phyloP scores from a whole-genome alignment of 495 filamentous ascomycete genomes.

The Filosporella fistucella region DNA sequence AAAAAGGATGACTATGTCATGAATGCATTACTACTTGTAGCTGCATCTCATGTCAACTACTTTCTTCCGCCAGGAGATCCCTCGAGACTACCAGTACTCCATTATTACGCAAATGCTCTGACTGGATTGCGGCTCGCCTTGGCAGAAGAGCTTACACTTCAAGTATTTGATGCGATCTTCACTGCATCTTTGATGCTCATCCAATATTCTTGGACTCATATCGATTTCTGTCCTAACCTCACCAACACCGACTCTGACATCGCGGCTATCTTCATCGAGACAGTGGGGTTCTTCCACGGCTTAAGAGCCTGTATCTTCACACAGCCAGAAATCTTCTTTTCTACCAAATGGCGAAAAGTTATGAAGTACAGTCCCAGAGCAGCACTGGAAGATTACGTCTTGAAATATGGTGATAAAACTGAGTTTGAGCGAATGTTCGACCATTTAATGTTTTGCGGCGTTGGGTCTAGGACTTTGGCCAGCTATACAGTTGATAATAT shows the following conservation, averaged over 20 bases:
- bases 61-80: neutral
- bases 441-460: slow-evolving; percentile 4
- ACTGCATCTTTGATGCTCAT: neutral
- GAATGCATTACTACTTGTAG: neutral
- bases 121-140: neutral
- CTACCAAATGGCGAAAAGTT: neutral
- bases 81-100: neutral
- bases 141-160: neutral
- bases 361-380: slow-evolving; percentile 3
- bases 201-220: slow-evolving; percentile 1
- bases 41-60: neutral
- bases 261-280: neutral
- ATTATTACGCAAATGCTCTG: neutral
- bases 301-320: neutral
- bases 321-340: neutral
- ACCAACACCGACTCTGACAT: neutral
- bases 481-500: neutral
- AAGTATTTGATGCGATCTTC: slow-evolving; percentile 2
- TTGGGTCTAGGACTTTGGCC: neutral
- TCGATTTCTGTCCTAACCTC: neutral
- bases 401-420: neutral
- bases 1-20: slow-evolving; percentile 7
- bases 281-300: neutral
- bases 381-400: neutral
- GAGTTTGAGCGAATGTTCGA: neutral